Percentiles rank a stretch among this genome's conserved stretches.
Conservation (phyloP, 306 rosid genomes). For the Castanea mollissima region DNA sequence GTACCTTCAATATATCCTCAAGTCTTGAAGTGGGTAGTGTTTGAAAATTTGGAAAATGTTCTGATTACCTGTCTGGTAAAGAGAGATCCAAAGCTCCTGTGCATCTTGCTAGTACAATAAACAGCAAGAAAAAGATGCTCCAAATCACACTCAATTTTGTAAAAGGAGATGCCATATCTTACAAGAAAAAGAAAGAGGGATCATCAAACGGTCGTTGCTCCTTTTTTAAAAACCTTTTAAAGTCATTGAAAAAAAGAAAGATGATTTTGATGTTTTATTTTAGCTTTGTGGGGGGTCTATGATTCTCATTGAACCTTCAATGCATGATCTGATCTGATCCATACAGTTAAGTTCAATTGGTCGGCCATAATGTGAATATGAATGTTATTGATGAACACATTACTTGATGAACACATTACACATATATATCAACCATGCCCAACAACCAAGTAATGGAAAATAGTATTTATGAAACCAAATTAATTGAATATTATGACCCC, state of each 20-base stretch:
- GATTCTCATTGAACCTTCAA: slow-evolving; percentile 45
- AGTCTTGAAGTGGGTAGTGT: slow-evolving; percentile 11
- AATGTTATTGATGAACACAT: neutral
- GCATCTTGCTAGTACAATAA: slow-evolving; percentile 41
- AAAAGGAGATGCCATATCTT: slow-evolving; percentile 61
- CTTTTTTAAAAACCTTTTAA: neutral
- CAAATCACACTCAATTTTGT: slow-evolving; percentile 39
- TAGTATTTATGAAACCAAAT: neutral
- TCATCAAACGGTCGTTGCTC: slow-evolving; percentile 25
- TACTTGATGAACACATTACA: neutral
- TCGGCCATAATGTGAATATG: slow-evolving; percentile 41
- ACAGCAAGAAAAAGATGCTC: slow-evolving; percentile 47
- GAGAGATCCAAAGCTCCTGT: slow-evolving; percentile 51
- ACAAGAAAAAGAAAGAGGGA: slow-evolving; percentile 16
- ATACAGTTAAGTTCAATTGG: slow-evolving; percentile 49
- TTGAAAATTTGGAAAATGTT: slow-evolving; percentile 40
- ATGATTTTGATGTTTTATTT: slow-evolving; percentile 19
- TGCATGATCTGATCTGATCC: slow-evolving; percentile 44
- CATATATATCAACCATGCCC: neutral
- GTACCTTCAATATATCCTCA: slow-evolving; percentile 21
- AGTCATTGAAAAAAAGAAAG: neutral
- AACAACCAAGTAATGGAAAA: neutral
- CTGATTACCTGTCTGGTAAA: slow-evolving; percentile 57
- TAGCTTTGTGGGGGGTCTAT: slow-evolving; percentile 22
- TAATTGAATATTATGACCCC: neutral